Conservation (phyloP, 495 filamentous ascomycete genomes). For the Paragyromitra xinjiangensis region DNA sequence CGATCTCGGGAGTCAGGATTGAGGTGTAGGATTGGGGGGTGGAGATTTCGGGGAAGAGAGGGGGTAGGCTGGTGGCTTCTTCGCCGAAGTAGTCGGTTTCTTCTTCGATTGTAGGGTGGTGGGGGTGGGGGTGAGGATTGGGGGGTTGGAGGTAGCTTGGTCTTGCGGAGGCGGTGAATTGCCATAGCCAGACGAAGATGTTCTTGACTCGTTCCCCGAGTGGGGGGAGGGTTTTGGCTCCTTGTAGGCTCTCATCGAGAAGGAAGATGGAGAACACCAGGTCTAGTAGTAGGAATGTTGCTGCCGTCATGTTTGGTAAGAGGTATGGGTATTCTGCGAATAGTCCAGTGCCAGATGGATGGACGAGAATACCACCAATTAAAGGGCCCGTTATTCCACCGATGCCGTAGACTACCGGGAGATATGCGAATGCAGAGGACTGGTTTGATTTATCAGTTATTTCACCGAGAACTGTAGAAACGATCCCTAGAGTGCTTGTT, state of each 20-base stretch:
- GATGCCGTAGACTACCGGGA: constrained; percentile 91
- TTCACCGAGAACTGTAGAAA: constrained; percentile 92
- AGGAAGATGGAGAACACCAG: constrained; percentile 76
- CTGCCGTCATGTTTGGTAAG: constrained; percentile 79
- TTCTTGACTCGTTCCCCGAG: constrained; percentile 67
- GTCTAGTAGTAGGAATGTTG: constrained; percentile 74
- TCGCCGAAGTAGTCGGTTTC: constrained; percentile 52
- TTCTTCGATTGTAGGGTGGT: constrained; percentile 54
- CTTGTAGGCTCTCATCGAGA: constrained; percentile 88
- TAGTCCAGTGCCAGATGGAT: constrained; percentile 55
- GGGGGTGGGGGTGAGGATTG: constrained; percentile 46
- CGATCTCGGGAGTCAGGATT: constrained; percentile 78
- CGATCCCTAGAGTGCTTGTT: constrained; percentile 67
- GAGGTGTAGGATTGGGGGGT: constrained; percentile 60
- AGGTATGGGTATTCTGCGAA: constrained; percentile 80
- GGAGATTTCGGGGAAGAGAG: constrained; percentile 59
- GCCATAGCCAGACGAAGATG: constrained; percentile 76
- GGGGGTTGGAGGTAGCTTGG: constrained; percentile 68
- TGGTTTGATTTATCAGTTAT: constrained; percentile 96
- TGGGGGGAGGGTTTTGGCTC: constrained; percentile 70
- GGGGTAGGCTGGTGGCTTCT: constrained; percentile 55
- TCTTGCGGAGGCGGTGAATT: constrained; percentile 69
- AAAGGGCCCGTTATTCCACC: constrained; percentile 92
- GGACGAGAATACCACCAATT: constrained; percentile 82
- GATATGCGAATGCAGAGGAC: constrained; percentile 86